Evolutionary conservation across 2,329 filamentous ascomycete genomes (phyloP).

Genomic region (Aspergillus unguis): DNA sequence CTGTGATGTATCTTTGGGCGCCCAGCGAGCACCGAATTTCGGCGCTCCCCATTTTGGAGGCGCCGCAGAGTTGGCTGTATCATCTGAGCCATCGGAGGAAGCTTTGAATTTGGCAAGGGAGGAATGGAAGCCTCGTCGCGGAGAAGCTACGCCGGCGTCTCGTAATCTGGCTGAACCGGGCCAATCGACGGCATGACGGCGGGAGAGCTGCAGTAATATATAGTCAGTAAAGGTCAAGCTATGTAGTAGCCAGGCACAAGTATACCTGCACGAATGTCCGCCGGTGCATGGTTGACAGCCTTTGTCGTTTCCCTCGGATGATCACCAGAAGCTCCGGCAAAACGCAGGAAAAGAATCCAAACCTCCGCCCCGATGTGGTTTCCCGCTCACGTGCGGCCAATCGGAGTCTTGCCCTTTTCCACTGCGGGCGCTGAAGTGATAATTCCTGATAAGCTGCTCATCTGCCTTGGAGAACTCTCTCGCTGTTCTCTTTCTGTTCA

Average conservation of each 20-base stretch:
- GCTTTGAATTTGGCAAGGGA: conserved; percentile 23
- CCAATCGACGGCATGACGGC: conserved; percentile 39
- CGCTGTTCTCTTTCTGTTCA: conserved; percentile 5
- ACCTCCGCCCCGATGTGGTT: conserved; percentile 8
- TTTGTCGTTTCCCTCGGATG: conserved; percentile 9
- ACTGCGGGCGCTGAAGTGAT: conserved; percentile 9
- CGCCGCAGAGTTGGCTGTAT: background rate
- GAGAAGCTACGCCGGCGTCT: conserved; percentile 21
- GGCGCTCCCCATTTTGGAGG: conserved; percentile 7
- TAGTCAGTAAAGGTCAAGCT: background rate
- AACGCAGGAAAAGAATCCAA: conserved; percentile 2
- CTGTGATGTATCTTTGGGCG: conserved; percentile 15
- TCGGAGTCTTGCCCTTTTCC: conserved; percentile 23
- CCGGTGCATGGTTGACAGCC: conserved; percentile 31
- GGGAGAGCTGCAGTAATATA: conserved; percentile 30
- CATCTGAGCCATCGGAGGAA: conserved; percentile 26
- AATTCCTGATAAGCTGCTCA: conserved; percentile 16
- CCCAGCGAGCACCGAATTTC: conserved; percentile 30
- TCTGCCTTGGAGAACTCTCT: conserved; percentile 5
- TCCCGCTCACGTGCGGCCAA: conserved; percentile 32
- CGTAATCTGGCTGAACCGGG: conserved; percentile 32
- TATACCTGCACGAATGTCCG: conserved; percentile 33
- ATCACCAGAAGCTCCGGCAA: conserved; percentile 13
- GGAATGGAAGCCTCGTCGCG: conserved; percentile 36
- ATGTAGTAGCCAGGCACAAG: background rate